Conservation (phyloP, 371 early-diverging fungal species). For the Mortierella sp. region DNA sequence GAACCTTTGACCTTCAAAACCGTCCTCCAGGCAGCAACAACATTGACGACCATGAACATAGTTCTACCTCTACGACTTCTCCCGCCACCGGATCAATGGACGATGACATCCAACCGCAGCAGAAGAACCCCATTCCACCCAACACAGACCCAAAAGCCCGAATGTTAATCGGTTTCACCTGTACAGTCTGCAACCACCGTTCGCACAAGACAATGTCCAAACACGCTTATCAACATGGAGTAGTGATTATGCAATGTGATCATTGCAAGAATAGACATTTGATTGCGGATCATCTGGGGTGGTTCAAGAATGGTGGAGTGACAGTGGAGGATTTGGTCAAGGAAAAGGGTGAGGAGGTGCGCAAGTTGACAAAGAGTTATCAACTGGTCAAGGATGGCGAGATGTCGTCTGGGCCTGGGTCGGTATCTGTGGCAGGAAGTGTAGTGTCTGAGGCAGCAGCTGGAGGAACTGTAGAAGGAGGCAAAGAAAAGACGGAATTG, state of each 20-base stretch:
- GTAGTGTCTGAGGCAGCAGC: neutral
- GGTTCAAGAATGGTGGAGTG: constrained; percentile 82
- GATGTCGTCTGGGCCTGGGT: neutral
- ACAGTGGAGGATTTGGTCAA: constrained; percentile 89
- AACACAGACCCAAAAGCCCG: constrained; percentile 68
- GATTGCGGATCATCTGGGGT: constrained; percentile 97
- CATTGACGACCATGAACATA: constrained; percentile 4
- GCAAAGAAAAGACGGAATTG: constrained; percentile 29
- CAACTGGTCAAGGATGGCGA: constrained; percentile 48
- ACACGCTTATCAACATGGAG: constrained; percentile 90
- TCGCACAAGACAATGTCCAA: constrained; percentile 93
- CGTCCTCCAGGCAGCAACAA: neutral
- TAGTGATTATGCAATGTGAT: constrained; percentile 94
- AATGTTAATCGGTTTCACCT: constrained; percentile 93
- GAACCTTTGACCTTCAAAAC: constrained; percentile 23
- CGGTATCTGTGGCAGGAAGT: neutral
- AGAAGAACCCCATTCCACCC: constrained; percentile 49
- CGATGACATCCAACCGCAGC: constrained; percentile 37
- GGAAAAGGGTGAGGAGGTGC: constrained; percentile 85
- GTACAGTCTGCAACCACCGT: constrained; percentile 91
- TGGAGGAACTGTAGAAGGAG: neutral
- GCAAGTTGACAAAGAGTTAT: constrained; percentile 30
- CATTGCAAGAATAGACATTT: constrained; percentile 93
- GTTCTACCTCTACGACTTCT: neutral
- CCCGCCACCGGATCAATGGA: neutral